phyloP scores from a whole-genome alignment of 805 yeast species.

The Saccharomycopsis fodiens region DNA sequence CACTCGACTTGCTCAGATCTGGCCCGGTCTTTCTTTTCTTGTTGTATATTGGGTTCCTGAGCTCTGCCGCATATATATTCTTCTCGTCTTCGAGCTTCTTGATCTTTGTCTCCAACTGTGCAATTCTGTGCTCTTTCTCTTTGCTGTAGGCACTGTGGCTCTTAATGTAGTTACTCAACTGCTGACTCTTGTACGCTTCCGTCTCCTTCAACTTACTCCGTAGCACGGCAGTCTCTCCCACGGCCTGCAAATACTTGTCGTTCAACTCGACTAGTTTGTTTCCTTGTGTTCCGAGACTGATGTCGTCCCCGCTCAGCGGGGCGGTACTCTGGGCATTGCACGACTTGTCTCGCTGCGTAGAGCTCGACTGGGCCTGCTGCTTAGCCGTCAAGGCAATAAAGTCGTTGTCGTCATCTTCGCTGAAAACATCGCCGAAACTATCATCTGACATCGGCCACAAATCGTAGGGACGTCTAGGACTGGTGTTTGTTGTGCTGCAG shows the following conservation, averaged over 20 bases:
- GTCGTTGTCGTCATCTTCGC: constrained; percentile 36
- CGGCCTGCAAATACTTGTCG: constrained; percentile 41
- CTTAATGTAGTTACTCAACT: constrained; percentile 26
- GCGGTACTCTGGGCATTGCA: constrained; percentile 1
- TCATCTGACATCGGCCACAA: neutral
- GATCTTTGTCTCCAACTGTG: constrained; percentile 34
- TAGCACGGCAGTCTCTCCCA: constrained; percentile 77
- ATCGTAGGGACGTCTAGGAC: too few relatives aligned
- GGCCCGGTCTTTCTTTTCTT: neutral
- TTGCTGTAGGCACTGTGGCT: constrained; percentile 24
- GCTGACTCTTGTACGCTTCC: constrained; percentile 34
- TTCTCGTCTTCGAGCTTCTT: constrained; percentile 46
- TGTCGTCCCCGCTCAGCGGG: neutral
- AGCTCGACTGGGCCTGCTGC: constrained; percentile 25
- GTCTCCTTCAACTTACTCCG: constrained; percentile 52
- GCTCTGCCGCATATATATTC: constrained; percentile 44
- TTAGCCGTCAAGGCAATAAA: constrained; percentile 41
- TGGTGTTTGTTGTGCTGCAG: too few relatives aligned
- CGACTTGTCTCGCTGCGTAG: neutral
- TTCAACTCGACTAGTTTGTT: constrained; percentile 24
- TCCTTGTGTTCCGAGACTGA: neutral
- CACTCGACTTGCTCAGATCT: neutral
- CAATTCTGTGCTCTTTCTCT: constrained; percentile 31
- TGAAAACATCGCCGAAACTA: constrained; percentile 28
- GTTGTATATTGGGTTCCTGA: constrained; percentile 26